phyloP scores from a whole-genome alignment of 2,329 filamentous ascomycete species.

The Beauveria varroae region DNA sequence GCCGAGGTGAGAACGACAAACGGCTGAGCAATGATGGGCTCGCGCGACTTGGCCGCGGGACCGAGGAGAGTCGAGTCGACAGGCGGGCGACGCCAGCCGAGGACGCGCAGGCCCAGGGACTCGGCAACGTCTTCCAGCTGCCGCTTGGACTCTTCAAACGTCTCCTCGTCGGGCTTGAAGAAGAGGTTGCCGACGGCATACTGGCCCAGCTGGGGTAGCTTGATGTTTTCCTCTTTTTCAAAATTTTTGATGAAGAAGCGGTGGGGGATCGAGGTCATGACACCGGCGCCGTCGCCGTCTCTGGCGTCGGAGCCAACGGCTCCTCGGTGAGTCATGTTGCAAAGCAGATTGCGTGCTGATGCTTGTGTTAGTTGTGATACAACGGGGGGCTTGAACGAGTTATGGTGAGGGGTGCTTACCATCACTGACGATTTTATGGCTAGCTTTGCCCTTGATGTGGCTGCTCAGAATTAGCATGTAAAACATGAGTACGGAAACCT shows the following conservation, averaged over 20 bases:
- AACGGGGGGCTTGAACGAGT: not conserved
- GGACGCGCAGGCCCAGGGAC: constrained; percentile 75
- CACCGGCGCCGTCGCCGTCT: constrained; percentile 96
- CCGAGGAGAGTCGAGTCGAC: constrained; percentile 89
- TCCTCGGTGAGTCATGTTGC: constrained; percentile 99
- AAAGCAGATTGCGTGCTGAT: constrained; percentile 81
- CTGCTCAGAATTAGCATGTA: constrained; percentile 33
- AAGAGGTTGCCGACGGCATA: constrained; percentile 98
- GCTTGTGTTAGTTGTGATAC: not conserved
- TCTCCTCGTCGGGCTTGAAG: constrained; percentile 93
- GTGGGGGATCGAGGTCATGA: constrained; percentile 98
- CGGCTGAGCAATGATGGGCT: constrained; percentile 91
- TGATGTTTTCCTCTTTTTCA: constrained; percentile 79
- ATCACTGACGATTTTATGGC: constrained; percentile 99
- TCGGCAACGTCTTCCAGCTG: constrained; percentile 93
- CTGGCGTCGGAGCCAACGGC: constrained; percentile 95
- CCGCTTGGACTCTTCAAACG: constrained; percentile 80
- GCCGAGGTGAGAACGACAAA: constrained; percentile 83
- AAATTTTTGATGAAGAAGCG: constrained; percentile 99
- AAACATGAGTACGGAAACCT: not conserved
- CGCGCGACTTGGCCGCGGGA: constrained; percentile 84
- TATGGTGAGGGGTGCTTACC: constrained; percentile 46
- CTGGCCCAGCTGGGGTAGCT: constrained; percentile 80
- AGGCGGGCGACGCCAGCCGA: constrained; percentile 95
- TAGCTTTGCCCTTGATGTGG: constrained; percentile 94